Percentiles rank a stretch among this genome's conserved stretches.
Conservation (phyloP, 495 filamentous ascomycete genomes). For the Lindgomyces ingoldianus region DNA sequence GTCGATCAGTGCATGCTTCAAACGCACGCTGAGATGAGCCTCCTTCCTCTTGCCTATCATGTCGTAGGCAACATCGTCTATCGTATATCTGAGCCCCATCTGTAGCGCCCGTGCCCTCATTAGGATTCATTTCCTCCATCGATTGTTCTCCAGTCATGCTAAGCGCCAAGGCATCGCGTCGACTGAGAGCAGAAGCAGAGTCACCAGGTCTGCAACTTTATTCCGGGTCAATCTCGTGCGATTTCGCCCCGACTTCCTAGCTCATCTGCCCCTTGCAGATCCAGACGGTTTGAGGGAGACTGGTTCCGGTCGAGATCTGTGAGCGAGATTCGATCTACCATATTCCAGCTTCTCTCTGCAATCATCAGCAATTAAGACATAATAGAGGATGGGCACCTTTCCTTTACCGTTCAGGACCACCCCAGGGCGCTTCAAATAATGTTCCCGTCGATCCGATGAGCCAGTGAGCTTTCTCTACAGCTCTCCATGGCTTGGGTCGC, state of each 20-base stretch:
- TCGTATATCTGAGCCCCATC: conserved; percentile 2
- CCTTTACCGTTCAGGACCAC: background rate
- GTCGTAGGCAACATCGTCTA: background rate
- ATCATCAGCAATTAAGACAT: conserved; percentile 12
- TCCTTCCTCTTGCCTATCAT: background rate
- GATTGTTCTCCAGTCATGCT: background rate
- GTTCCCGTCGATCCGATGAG: conserved; percentile 15
- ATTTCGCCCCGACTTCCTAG: background rate
- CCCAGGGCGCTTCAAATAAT: background rate
- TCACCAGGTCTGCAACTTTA: conserved; percentile 3
- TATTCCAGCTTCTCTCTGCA: background rate
- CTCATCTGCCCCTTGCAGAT: conserved; percentile 18
- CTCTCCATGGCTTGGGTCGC: background rate
- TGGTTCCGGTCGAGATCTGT: conserved; percentile 14
- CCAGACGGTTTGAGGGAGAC: background rate
- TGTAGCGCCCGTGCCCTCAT: conserved; percentile 1
- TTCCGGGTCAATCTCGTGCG: background rate
- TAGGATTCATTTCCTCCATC: background rate
- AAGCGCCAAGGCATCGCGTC: background rate
- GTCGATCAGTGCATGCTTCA: background rate
- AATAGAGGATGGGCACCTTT: background rate
- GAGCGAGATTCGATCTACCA: background rate
- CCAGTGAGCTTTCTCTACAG: background rate
- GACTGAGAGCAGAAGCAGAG: background rate
- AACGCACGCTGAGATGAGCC: background rate